These are phyloP conservation scores for Epichloe scottii DNA, from an alignment of 2,329 filamentous ascomycete species.

Conservation along the genomic window DNA sequence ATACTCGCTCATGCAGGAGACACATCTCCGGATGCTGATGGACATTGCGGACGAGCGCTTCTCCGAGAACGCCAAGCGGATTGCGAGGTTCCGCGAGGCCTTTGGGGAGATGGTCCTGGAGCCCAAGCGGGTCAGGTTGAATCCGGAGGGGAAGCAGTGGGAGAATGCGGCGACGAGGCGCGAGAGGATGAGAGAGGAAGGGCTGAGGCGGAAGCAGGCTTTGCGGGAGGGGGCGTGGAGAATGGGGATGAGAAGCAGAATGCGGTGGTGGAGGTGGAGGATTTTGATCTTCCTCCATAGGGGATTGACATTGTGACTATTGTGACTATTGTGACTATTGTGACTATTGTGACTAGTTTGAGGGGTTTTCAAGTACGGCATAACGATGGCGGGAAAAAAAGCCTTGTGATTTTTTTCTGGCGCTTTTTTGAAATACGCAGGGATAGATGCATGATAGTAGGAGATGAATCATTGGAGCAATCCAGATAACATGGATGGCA, in stretches of 20 bases:
- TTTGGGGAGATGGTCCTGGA: conserved; percentile 25
- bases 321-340: no score
- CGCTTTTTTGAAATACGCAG: no score
- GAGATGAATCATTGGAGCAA: no score
- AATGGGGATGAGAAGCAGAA: conserved; percentile 6
- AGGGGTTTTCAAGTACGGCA: no score
- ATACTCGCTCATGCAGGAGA: conserved; percentile 44
- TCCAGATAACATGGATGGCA: no score
- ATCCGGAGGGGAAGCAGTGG: conserved; percentile 33
- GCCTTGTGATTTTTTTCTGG: no score
- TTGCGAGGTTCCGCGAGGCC: conserved; percentile 47
- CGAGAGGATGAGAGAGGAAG: conserved; percentile 45
- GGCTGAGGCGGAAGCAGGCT: conserved; percentile 39
- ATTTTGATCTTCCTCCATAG: not conserved
- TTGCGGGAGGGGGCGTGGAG: conserved; percentile 14
- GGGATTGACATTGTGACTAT: no score
- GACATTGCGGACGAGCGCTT: conserved; percentile 65
- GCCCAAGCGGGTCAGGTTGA: conserved; percentile 13
- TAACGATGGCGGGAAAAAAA: no score
- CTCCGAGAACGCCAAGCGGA: conserved; percentile 53
- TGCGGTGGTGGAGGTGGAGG: not conserved
- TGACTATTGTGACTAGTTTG: no score
- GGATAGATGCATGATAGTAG: no score
- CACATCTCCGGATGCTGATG: conserved; percentile 56
- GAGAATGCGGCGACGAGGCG: conserved; percentile 39